A percentile compares a stretch with the other conserved stretches of the same genome.
phyloP scores from a whole-genome alignment of 352 stramenopile species.

The Thalassiosira pacifica region DNA sequence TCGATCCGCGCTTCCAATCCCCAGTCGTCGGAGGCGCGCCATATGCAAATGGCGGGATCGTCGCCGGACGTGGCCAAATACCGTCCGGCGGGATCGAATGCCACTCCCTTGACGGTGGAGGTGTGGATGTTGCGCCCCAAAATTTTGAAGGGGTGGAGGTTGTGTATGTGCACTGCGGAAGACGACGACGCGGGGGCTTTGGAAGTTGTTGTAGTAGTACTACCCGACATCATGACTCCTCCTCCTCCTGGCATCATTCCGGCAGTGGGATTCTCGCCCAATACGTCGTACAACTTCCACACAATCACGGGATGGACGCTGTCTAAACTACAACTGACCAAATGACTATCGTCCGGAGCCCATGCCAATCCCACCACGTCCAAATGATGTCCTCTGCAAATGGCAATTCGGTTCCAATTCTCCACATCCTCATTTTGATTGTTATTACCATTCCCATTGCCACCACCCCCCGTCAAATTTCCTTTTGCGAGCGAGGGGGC shows the following conservation, averaged over 20 bases:
- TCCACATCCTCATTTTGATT: constrained; percentile 58
- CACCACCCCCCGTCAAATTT: constrained; percentile 40
- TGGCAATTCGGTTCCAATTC: constrained; percentile 85
- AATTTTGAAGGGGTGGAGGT: constrained; percentile 81
- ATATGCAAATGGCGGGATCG: constrained; percentile 86
- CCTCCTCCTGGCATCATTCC: too few species aligned
- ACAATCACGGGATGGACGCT: constrained; percentile 85
- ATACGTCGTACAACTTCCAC: constrained; percentile 79
- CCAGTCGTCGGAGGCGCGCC: constrained; percentile 86
- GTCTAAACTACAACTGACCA: constrained; percentile 87
- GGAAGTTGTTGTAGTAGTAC: not conserved
- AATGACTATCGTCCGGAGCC: constrained; percentile 84
- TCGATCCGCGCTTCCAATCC: constrained; percentile 83
- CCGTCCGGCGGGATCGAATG: constrained; percentile 86
- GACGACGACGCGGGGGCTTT: too few species aligned
- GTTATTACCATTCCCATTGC: not conserved
- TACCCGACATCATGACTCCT: too few species aligned
- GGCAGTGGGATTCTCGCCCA: constrained; percentile 31
- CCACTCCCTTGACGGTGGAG: constrained; percentile 86
- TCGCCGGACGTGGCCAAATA: constrained; percentile 85
- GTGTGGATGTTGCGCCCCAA: constrained; percentile 80
- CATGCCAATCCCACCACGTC: constrained; percentile 87
- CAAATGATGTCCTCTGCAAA: constrained; percentile 85
- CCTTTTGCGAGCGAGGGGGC: constrained; percentile 21
- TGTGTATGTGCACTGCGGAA: too few species aligned